Base-by-base conservation (phyloP, 2,329 filamentous ascomycete genomes). In the Emergomyces pasteurianus region DNA sequence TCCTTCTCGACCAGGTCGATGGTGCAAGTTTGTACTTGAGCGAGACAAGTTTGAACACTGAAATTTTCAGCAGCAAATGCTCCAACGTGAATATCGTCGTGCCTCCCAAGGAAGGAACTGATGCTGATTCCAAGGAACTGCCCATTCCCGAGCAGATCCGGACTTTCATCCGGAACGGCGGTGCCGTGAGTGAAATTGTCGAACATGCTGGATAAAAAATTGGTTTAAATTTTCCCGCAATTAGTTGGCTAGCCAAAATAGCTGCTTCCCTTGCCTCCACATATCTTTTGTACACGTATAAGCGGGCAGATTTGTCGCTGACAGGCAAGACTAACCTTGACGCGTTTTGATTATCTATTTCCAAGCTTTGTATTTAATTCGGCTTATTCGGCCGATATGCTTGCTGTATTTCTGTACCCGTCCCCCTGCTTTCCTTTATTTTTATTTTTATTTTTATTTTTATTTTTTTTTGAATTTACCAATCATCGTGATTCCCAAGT, bases 1-100 rank as follows among this genome's bases (percentile, higher is more conserved):
- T 97, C 61, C 79, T 96, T 71, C 80, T 99, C 61, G 94, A 99
- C 73, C 91, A 96, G 76, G 88, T 97, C 61, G 94, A 99, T 71
- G 86, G 91, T 61, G 92, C 90, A 0, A 86, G 87, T 63, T 78
- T 99, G 64, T 99, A 96, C 74, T 84, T 99, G 23, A 85, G 87
- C 73, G 87, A 88, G 71, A 86, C 92, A 64, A 92, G 88, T 72
- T 79, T 86, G 62, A 78, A 79, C 50, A 90, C 91, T 1, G 90
- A 95, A 72, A 80, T 97, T 56, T 95, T 92, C 74, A 88, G 88
- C 40, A 95, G 89, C 80, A 97, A 96, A 78, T 92, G 86, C 64
- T 84, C 86, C 3, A 85, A 87, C 58, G 81, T 99, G 68, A 99
- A 99, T 75, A 81, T 99, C 67, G 91, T 95, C 67, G 79, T 97